A percentile compares a stretch with the other conserved stretches of the same genome.
phyloP scores from a whole-genome alignment of 345 rosid genomes.

The Brassica nigra region DNA sequence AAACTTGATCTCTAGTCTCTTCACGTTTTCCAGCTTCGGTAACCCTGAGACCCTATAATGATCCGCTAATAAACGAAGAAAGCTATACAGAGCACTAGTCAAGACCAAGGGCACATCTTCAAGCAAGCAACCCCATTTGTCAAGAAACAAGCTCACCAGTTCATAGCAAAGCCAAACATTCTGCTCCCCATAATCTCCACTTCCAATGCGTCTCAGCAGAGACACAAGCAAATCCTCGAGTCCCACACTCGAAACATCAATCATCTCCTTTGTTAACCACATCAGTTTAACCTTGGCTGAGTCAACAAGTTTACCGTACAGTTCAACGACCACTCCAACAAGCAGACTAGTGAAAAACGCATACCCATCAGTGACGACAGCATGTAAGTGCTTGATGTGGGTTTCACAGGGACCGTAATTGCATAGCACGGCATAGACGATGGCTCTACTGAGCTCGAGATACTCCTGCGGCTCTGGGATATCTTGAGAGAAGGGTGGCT shows the following conservation, averaged over 20 bases:
- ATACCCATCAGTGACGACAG: conserved; percentile 73
- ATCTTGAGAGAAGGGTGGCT: conserved; percentile 62
- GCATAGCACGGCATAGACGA: conserved; percentile 61
- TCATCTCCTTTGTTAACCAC: conserved; percentile 67
- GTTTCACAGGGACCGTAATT: conserved; percentile 49
- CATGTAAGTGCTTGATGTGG: conserved; percentile 70
- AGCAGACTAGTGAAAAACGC: conserved; percentile 54
- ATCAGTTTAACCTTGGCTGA: conserved; percentile 58
- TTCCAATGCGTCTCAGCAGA: conserved; percentile 62
- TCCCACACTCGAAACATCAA: conserved; percentile 63
- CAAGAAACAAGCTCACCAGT: conserved; percentile 50
- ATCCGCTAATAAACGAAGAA: conserved; percentile 68
- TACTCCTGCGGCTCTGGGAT: conserved; percentile 60
- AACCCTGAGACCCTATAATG: conserved; percentile 54
- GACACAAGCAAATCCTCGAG: conserved; percentile 53
- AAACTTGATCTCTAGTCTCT: conserved; percentile 60
- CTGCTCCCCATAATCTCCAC: conserved; percentile 70
- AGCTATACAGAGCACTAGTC: conserved; percentile 65
- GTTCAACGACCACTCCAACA: conserved; percentile 49
- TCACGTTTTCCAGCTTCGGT: conserved; percentile 49
- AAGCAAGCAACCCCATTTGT: conserved; percentile 59
- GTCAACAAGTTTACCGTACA: conserved; percentile 60
- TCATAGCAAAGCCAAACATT: conserved; percentile 82
- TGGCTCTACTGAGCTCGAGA: conserved; percentile 58
- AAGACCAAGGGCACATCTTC: conserved; percentile 59